Evolutionary conservation across 2,329 filamentous ascomycete species (phyloP).

Genomic region (Pseudogymnoascus sp.): DNA sequence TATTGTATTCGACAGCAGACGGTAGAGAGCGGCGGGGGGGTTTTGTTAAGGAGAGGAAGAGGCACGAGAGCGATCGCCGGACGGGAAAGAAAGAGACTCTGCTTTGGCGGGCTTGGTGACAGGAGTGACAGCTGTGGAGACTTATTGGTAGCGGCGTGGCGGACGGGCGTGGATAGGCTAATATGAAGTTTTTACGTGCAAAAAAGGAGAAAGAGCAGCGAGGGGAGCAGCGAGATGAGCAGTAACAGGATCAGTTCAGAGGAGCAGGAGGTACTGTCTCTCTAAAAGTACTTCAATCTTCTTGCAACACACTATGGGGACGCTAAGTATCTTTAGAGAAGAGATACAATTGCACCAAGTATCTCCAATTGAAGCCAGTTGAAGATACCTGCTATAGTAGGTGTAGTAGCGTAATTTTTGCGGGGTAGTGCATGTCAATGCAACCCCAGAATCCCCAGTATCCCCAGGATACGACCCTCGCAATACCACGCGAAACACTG

Average conservation of each 20-base stretch:
- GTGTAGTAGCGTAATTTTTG: background rate
- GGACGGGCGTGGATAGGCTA: background rate
- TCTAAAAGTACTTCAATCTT: background rate
- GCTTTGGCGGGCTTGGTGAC: background rate
- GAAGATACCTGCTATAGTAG: background rate
- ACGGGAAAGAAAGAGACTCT: background rate
- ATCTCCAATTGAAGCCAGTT: background rate
- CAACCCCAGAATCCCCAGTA: background rate
- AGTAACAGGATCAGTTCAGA: background rate
- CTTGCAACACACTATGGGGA: background rate
- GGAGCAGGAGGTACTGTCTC: background rate
- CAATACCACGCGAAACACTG: background rate
- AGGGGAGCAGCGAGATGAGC: background rate
- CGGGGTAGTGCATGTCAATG: slow-evolving; percentile 7
- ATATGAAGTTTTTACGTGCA: background rate
- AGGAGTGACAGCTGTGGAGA: slow-evolving; percentile 2
- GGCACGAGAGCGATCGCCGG: background rate
- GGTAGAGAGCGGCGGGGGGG: background rate
- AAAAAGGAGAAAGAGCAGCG: background rate
- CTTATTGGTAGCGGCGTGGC: background rate
- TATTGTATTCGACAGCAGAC: slow-evolving; percentile 1
- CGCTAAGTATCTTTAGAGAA: background rate
- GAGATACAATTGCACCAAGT: background rate
- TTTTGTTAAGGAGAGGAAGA: background rate
- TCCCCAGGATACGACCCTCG: background rate